phyloP scores from a whole-genome alignment of 345 rosid genomes.

The Reutealis trisperma region DNA sequence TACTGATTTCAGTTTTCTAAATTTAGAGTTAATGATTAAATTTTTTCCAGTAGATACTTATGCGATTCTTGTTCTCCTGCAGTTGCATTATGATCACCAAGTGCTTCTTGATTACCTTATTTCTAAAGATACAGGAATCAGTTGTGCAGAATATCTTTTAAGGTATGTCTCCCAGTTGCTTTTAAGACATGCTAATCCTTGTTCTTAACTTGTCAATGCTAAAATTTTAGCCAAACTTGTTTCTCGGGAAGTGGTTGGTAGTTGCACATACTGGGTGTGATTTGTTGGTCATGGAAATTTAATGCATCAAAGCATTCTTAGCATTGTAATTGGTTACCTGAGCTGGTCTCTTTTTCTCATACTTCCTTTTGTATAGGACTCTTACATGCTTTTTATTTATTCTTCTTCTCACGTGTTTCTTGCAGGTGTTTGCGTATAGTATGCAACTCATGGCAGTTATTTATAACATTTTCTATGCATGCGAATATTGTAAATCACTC shows the following conservation, averaged over 20 bases:
- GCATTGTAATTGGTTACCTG: not conserved
- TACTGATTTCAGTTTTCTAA: not conserved
- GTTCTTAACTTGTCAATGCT: constrained; percentile 2
- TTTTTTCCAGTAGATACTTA: not conserved
- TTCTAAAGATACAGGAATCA: constrained; percentile 71
- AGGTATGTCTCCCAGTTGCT: constrained; percentile 47
- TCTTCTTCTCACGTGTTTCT: not conserved
- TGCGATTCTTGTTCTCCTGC: constrained; percentile 24
- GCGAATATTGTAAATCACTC: constrained; percentile 28
- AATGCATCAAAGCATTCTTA: not conserved
- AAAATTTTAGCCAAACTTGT: not conserved
- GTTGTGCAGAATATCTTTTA: constrained; percentile 78
- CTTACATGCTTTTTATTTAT: not conserved
- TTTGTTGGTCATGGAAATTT: not conserved
- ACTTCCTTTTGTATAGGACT: constrained; percentile 1
- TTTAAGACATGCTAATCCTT: constrained; percentile 7
- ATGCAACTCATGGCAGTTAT: constrained; percentile 58
- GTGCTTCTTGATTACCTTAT: constrained; percentile 93
- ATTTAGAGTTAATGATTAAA: not conserved
- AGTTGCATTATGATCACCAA: constrained; percentile 90
- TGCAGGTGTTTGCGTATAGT: constrained; percentile 62
- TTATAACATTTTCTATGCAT: constrained; percentile 44
- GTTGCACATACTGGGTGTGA: not conserved
- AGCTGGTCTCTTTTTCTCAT: not conserved
- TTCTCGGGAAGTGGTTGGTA: not conserved